Conservation (phyloP, 768 basidiomycete genomes). For the Mrakia blollopis region DNA sequence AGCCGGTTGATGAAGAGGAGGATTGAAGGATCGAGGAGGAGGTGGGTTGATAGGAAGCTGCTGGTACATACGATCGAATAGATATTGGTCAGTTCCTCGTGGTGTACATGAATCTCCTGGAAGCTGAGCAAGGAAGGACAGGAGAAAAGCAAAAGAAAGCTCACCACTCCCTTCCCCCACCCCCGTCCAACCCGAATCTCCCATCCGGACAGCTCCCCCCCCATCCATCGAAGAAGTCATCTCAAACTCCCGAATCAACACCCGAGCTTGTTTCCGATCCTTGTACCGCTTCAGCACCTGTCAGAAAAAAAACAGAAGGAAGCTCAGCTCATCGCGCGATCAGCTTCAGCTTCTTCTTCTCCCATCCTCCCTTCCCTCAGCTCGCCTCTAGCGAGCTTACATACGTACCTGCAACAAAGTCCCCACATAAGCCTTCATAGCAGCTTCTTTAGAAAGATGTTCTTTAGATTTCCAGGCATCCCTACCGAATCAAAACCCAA, state of each 20-base stretch:
- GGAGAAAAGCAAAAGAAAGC: background rate
- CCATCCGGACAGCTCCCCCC: background rate
- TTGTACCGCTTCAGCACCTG: conserved; percentile 30
- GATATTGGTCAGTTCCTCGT: background rate
- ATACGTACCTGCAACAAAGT: conserved; percentile 18
- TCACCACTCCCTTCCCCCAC: background rate
- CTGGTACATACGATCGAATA: background rate
- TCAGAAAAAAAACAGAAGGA: background rate
- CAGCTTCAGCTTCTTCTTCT: background rate
- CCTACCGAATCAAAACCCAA: background rate
- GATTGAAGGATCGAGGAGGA: conserved; percentile 1
- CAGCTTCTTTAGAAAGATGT: background rate
- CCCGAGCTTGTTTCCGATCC: conserved; percentile 23
- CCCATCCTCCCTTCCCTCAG: background rate
- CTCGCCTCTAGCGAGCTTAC: too few species aligned
- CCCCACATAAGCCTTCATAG: conserved; percentile 26
- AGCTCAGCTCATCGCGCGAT: background rate
- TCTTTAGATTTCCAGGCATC: conserved; percentile 30
- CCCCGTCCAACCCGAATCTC: background rate
- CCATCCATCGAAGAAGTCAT: conserved; percentile 4
- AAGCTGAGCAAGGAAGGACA: background rate
- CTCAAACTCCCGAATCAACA: conserved; percentile 27
- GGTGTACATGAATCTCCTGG: background rate
- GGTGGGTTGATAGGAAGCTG: background rate
- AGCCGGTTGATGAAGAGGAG: background rate